Base-by-base conservation (phyloP, 148 eudicot species). In the Rhododendron simsii region DNA sequence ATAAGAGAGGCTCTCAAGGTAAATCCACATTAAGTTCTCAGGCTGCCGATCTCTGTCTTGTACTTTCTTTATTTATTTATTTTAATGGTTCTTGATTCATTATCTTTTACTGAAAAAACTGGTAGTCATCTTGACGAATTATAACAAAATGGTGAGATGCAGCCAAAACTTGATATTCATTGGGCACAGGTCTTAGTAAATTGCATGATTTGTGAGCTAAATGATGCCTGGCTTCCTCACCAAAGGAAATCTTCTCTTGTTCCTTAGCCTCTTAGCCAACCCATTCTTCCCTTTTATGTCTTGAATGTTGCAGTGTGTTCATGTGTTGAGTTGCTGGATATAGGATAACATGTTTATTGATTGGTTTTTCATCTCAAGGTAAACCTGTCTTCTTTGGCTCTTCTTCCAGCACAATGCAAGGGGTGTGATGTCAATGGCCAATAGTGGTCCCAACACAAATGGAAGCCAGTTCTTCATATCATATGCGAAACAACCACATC, bases 1-100 rank as follows among this genome's bases (percentile, higher is more conserved):
- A 96, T 96, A 85, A 91, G 98, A 82, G 99, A 96, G 91, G 93
- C 99, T 83, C 95, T 96, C 53, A 96, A 95, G 95, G 99, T 96
- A 93, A 48, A 57, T 76, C 53, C 23, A 28, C 18, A 1, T 20
- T 28, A 61, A 50, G 50, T 13, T 85, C 28, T 44, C 14, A 10
- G 55, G 59, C 45, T 57, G 63, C 35, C 2, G 16, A 28, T 41
- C 0, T 55, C 47, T 69, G 74, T 16, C 16, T 86, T 85, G 33
- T 7, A 55, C 61, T 61, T 85, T 79, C 45, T 41, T 26, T 76
- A 3, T 82, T 8, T n/a, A 3, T 41, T n/a, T 11, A 39, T 20
- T 82, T 37, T 1, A 30, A 6, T 51, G 44, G 59, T 51, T 48
- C 37, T 23, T 50, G 37, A 80, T 80, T 59, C 23, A 4, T 47